Evolutionary conservation across 371 early-diverging fungal genomes (phyloP), one percentile per base, ranked within the genome.

Genomic region (Capniomyces stellatus): DNA sequence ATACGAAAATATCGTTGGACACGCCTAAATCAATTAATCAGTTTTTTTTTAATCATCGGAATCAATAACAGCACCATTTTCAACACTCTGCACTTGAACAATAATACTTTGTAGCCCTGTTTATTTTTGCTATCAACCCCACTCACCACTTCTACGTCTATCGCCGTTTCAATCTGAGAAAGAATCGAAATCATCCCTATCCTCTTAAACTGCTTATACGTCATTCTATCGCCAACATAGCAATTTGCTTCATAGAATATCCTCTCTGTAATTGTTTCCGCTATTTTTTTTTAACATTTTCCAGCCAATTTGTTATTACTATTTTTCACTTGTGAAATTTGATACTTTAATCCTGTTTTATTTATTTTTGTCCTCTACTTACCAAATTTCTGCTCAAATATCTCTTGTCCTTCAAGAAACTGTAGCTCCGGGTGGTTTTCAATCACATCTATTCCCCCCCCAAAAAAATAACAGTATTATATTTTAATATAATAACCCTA

Each of bases 371-470:
- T n/a, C n/a, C 15, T 44, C 8, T 8, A 44, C 55, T 81, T 78
- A 12, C 71, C 73, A 65, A 89, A 92, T 27, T 85, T 75, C 53
- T 78, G 79, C 62, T 86, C 82, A 68, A 90, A 90, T 43, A 85
- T 75, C 13, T 75, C 67, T 64, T 88, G 78, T 30, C 76, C 71
- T 3, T 75, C 64, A 43, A 92, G 63, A 60, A 89, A 90, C 58
- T 79, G 80, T n/a, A 92, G 72, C 24, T 85, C 91, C 19, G 83
- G 85, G 61, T 92, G 91, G 58, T 83, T 75, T 39, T 77, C 69
- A 2, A 87, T 71, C 30, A 85, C 67, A 54, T 82, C 82, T 49
- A 67, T 53, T n/a, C n/a, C n/a, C n/a, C n/a, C n/a, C n/a, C n/a
- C n/a, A n/a, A n/a, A n/a, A n/a, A n/a, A n/a, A n/a, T n/a, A n/a